Base-by-base conservation (phyloP, 106 monocot species). In the Xerophyta viscosa region DNA sequence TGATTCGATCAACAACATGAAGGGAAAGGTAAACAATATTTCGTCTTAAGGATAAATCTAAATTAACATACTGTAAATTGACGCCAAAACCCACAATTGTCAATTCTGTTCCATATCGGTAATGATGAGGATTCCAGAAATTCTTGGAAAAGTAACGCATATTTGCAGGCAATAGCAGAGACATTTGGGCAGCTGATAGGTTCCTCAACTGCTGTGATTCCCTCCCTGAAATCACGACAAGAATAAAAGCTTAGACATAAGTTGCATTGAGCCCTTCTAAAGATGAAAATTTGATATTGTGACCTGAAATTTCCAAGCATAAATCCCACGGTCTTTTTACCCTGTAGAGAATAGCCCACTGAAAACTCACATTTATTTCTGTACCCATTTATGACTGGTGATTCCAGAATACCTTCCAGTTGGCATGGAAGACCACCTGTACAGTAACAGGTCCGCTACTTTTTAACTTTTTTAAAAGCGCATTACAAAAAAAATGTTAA, bases 311-410 rank as follows among this genome's bases (percentile, higher is more conserved):
- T 98, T 65, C 96, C 96, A 68, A 86, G 76, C 78, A 77, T 77
- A 76, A 89, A 98, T 9, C 96, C 96, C 33, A 98, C 96, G 20
- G 79, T 86, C 42, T 22, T 55, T 60, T 85, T 89, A n/a, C 89
- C 89, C 37, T 85, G 55, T 48, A 74, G 31, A 42, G 96, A 98
- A 74, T 63, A 74, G 29, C 96, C 96, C 20, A 98, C 89, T 37
- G 96, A 89, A 50, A 98, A 98, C 58, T 98, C 96, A 54, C 96
- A 98, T 54, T 98, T 98, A 65, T 89, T 98, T 14, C 96, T 71
- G 46, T 98, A 98, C 9, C 96, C 96, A 71, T 72, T 63, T 46
- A 70, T 54, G n/a, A 82, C 4, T 49, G 96, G 96, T 56, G 96
- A 98, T 71, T 77, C 82, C 51, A 98, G 12, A 68, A 98, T 86